Conservation (phyloP, 371 early-diverging fungal genomes). For the Mucor circinelloides region DNA sequence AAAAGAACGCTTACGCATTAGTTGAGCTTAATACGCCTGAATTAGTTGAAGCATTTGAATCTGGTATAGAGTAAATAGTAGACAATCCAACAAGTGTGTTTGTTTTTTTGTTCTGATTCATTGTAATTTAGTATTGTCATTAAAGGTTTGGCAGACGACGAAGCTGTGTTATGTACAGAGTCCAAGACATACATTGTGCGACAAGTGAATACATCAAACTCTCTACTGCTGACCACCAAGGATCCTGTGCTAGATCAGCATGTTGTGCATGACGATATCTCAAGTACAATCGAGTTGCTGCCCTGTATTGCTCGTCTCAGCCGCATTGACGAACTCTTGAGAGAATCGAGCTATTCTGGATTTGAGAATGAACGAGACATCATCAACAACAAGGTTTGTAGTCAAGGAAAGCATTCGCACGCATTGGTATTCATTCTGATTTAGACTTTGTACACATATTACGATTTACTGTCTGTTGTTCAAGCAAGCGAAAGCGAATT, state of each 20-base stretch:
- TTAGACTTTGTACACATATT: conserved; percentile 33
- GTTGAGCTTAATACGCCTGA: conserved; percentile 29
- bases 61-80: conserved; percentile 24
- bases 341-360: conserved; percentile 40
- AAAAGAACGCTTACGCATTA: conserved; percentile 26
- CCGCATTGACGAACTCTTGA: conserved; percentile 40
- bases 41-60: conserved; percentile 27
- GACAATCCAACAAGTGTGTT: background rate
- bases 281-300: conserved; percentile 46
- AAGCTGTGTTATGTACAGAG: conserved; percentile 60
- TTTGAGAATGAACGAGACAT: conserved; percentile 30
- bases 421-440: background rate
- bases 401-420: background rate
- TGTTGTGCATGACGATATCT: conserved; percentile 37
- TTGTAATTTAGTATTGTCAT: conserved; percentile 32
- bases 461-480: conserved; percentile 39
- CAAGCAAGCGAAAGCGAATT: conserved; percentile 61
- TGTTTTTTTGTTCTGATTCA: background rate
- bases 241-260: conserved; percentile 4
- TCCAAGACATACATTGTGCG: conserved; percentile 49
- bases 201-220: conserved; percentile 61
- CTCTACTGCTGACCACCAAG: conserved; percentile 34
- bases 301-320: conserved; percentile 44
- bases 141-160: conserved; percentile 55
- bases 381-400: background rate